Conservation (phyloP, 78 protist genomes). For the Polysphondylium violaceum region DNA sequence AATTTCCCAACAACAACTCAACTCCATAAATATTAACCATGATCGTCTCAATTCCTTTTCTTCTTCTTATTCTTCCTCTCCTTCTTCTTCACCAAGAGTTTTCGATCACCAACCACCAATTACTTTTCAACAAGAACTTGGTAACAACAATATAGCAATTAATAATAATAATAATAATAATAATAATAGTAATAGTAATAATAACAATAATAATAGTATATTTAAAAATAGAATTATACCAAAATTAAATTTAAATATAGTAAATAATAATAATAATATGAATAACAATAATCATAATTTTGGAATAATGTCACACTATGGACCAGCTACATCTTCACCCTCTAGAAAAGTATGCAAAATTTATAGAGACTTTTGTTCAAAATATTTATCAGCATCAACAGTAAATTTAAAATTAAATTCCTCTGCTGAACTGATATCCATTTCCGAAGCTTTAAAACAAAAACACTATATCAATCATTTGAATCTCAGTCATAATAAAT, state of each 20-base stretch:
- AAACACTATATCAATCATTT: slow-evolving; percentile 26
- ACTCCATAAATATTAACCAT: too few relatives aligned
- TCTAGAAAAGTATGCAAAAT: slow-evolving; percentile 13
- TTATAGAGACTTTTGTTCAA: slow-evolving; percentile 54
- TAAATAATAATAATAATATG: slow-evolving; percentile 9
- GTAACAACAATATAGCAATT: not conserved
- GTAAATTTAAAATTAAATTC: slow-evolving; percentile 17
- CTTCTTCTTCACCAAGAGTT: too few relatives aligned
- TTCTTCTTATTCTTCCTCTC: too few relatives aligned
- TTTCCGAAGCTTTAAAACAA: slow-evolving; percentile 62
- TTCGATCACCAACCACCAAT: not conserved
- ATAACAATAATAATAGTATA: not conserved
- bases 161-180: not conserved
- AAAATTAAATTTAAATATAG: slow-evolving; percentile 30
- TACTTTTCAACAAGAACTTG: too few relatives aligned
- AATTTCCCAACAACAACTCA: too few relatives aligned
- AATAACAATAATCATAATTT: not conserved
- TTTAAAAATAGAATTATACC: slow-evolving; percentile 27
- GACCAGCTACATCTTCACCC: slow-evolving; percentile 14
- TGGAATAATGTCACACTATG: not conserved
- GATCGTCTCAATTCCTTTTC: too few relatives aligned
- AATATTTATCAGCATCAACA: slow-evolving; percentile 19
- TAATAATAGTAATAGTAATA: not conserved
- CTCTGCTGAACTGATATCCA: slow-evolving; percentile 32
- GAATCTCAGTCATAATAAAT: slow-evolving; percentile 51